These are phyloP conservation scores for Amphibolis antarctica DNA, from an alignment of 106 monocot species.

Conservation along the genomic window DNA sequence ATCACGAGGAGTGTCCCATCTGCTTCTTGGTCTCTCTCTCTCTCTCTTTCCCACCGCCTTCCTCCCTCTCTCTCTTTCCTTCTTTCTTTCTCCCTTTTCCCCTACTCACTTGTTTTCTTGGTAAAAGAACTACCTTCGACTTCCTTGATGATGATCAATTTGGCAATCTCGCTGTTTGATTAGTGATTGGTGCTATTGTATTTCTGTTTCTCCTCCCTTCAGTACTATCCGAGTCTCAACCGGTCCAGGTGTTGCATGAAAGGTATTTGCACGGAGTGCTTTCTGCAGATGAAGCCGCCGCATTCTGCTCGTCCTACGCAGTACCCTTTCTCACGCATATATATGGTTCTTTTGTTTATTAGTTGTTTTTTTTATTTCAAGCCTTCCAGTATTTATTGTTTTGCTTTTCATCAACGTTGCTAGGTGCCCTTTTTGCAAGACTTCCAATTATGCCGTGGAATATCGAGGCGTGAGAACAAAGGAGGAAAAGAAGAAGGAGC, in stretches of 20 bases:
- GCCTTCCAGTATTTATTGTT: no score
- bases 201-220: not conserved
- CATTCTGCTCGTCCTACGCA: constrained; percentile 60
- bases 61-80: not conserved
- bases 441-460: constrained; percentile 66
- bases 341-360: no score
- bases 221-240: constrained; percentile 94
- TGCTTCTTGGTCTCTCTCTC: constrained; percentile 58
- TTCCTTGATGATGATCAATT: not conserved
- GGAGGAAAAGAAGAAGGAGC: constrained; percentile 76
- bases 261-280: constrained; percentile 97
- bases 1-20: constrained; percentile 86
- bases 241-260: constrained; percentile 92
- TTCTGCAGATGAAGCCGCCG: constrained; percentile 84
- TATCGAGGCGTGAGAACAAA: constrained; percentile 59
- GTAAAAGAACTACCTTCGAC: not conserved
- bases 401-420: constrained; percentile 19
- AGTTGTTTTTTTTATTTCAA: no score
- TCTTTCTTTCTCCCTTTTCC: not conserved
- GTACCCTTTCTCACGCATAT: constrained; percentile 48
- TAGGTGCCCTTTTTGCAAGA: constrained; percentile 84
- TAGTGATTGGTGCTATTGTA: not conserved
- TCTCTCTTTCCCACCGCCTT: not conserved
- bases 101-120: no score
- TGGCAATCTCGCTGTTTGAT: no score